These are phyloP conservation scores for Jamesozyma lodderae DNA, from an alignment of 805 yeast genomes.

Conservation along the genomic window DNA sequence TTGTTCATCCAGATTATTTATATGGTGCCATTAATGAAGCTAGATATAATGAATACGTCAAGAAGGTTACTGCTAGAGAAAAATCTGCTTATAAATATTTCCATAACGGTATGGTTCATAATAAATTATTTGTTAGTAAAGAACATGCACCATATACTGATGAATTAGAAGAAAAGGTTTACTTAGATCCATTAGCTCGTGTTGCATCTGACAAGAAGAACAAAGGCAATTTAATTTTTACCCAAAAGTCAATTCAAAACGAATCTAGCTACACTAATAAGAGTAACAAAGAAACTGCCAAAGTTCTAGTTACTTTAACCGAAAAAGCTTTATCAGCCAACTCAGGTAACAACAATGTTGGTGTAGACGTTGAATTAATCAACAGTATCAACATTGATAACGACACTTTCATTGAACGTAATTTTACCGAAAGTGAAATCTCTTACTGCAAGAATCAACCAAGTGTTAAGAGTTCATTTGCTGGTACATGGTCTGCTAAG, in stretches of 20 bases:
- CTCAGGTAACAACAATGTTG: constrained; percentile 53
- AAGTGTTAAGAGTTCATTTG: constrained; percentile 77
- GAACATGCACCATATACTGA: constrained; percentile 87
- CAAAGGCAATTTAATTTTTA: constrained; percentile 37
- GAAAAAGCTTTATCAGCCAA: constrained; percentile 29
- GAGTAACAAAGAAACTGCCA: constrained; percentile 44
- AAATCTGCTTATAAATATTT: constrained; percentile 86
- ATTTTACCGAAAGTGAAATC: constrained; percentile 77
- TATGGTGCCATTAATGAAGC: constrained; percentile 68
- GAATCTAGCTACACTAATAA: constrained; percentile 35
- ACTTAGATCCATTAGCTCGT: constrained; percentile 88
- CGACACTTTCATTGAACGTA: constrained; percentile 83
- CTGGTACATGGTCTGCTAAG: constrained; percentile 99
- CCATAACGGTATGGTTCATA: constrained; percentile 89
- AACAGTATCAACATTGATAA: constrained; percentile 76
- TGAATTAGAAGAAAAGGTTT: constrained; percentile 80
- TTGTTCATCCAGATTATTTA: constrained; percentile 87
- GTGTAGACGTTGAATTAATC: constrained; percentile 93
- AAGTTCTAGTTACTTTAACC: constrained; percentile 50
- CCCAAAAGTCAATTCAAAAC: constrained; percentile 43
- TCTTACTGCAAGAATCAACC: constrained; percentile 69
- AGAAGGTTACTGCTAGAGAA: constrained; percentile 71
- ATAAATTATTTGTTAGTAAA: constrained; percentile 87
- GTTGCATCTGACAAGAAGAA: constrained; percentile 30
- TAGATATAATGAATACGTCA: constrained; percentile 62